Percentiles rank a stretch among this genome's conserved stretches.
These are phyloP conservation scores for Chloropicon primus DNA, from an alignment of 139 green algal species.

Conservation along the genomic window DNA sequence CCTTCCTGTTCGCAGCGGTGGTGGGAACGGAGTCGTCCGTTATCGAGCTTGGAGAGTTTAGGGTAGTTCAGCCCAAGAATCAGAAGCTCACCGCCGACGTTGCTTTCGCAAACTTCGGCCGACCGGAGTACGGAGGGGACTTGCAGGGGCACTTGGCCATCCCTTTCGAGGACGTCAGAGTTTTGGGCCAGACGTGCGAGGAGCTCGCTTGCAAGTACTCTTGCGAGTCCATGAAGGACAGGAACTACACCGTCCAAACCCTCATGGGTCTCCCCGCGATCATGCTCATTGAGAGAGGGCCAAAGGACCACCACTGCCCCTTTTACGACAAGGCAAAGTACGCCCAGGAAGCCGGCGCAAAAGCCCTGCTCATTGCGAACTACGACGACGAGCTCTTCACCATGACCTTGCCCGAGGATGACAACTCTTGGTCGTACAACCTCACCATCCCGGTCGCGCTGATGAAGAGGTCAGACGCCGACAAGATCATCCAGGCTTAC, in stretches of 20 bases:
- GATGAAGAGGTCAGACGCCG: not conserved
- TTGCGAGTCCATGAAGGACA: not conserved
- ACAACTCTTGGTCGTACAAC: not conserved
- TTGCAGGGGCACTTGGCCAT: not conserved
- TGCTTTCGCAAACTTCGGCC: not conserved
- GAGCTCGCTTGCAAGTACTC: not conserved
- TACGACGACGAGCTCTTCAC: not conserved
- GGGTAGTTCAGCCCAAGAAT: not conserved
- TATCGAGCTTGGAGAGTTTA: not conserved
- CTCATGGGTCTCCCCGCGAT: not conserved
- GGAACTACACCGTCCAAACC: not conserved
- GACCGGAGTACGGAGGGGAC: not conserved
- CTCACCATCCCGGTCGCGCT: not conserved
- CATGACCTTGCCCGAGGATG: not conserved
- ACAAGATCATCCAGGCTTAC: not conserved
- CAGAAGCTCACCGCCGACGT: not conserved
- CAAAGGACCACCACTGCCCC: not conserved
- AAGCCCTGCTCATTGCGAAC: not conserved
- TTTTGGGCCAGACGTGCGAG: not conserved
- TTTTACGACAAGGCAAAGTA: not conserved
- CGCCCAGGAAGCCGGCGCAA: not conserved
- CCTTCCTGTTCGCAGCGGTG: not conserved
- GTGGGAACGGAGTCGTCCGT: not conserved
- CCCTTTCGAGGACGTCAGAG: not conserved
- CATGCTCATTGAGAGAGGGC: not conserved